A percentile compares a stretch with the other conserved stretches of the same genome.
Evolutionary conservation across 2,329 filamentous ascomycete genomes (phyloP).

Genomic region (Rhynchosporium agropyri): DNA sequence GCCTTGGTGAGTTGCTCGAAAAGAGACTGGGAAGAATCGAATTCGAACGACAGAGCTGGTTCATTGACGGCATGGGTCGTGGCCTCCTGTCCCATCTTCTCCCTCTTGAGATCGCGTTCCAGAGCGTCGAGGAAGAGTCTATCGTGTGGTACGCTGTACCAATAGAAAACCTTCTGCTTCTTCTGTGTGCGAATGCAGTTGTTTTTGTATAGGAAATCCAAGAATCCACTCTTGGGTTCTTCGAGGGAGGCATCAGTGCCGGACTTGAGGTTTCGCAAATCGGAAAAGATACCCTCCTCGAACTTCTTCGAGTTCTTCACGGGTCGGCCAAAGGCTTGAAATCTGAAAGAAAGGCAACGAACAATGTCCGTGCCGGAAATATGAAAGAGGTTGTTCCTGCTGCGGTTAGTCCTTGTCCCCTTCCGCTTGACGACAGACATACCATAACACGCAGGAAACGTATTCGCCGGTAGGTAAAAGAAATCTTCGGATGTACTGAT

Average conservation of each 20-base stretch:
- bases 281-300: conserved; percentile 98
- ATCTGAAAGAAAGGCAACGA: conserved; percentile 94
- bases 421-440: conserved; percentile 35
- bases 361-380: conserved; percentile 99
- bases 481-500: conserved; percentile 96
- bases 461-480: conserved; percentile 97
- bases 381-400: conserved; percentile 96
- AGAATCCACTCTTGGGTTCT: conserved; percentile 97
- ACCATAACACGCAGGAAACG: conserved; percentile 96
- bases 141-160: conserved; percentile 99
- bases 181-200: conserved; percentile 99
- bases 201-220: conserved; percentile 99
- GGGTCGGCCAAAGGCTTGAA: conserved; percentile 96
- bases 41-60: conserved; percentile 96
- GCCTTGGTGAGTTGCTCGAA: conserved; percentile 99
- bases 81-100: conserved; percentile 99
- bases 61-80: conserved; percentile 97
- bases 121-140: conserved; percentile 95
- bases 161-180: conserved; percentile 99
- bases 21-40: conserved; percentile 97
- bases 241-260: conserved; percentile 97
- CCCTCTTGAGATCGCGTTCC: conserved; percentile 95
- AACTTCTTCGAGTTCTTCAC: conserved; percentile 99
- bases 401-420: conserved; percentile 37
- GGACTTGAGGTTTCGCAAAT: conserved; percentile 96